Conservation (phyloP, 202 grass and related monocot species). For the Musa balbisiana region DNA sequence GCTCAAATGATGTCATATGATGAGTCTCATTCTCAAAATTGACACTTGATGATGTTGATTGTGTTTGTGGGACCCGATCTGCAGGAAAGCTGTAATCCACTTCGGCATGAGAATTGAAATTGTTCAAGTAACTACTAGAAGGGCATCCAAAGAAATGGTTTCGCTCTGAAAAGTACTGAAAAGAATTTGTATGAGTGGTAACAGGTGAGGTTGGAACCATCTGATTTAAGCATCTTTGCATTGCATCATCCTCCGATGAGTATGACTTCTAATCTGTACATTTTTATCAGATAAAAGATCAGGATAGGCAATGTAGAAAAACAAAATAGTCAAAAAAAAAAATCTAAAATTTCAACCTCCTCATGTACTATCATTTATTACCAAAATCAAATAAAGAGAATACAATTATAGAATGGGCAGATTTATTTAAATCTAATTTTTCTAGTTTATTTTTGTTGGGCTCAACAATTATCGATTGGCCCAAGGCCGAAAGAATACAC, state of each 20-base stretch:
- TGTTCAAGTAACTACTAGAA: constrained; percentile 49
- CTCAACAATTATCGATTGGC: too few relatives aligned
- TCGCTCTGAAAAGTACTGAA: constrained; percentile 37
- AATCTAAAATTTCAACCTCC: too few relatives aligned
- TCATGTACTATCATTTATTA: too few relatives aligned
- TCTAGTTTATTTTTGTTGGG: too few relatives aligned
- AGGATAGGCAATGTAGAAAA: too few relatives aligned
- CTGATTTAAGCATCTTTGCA: constrained; percentile 37
- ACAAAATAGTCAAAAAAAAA: too few relatives aligned
- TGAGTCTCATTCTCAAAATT: constrained; percentile 5
- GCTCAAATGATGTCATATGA: not conserved
- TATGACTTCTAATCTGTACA: not conserved
- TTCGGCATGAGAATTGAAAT: constrained; percentile 46
- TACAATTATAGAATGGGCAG: too few relatives aligned
- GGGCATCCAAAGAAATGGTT: constrained; percentile 37
- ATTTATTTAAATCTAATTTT: too few relatives aligned
- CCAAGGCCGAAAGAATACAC: too few relatives aligned
- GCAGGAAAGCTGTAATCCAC: constrained; percentile 30
- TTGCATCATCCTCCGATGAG: constrained; percentile 34
- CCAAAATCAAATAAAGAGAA: too few relatives aligned
- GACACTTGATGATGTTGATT: not conserved
- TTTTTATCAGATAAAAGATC: too few relatives aligned
- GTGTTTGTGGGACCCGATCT: constrained; percentile 24
- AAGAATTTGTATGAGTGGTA: not conserved
- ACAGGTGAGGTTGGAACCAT: constrained; percentile 21